These are phyloP conservation scores for Pleurotus pulmonarius DNA, from an alignment of 768 basidiomycete genomes.

Conservation along the genomic window DNA sequence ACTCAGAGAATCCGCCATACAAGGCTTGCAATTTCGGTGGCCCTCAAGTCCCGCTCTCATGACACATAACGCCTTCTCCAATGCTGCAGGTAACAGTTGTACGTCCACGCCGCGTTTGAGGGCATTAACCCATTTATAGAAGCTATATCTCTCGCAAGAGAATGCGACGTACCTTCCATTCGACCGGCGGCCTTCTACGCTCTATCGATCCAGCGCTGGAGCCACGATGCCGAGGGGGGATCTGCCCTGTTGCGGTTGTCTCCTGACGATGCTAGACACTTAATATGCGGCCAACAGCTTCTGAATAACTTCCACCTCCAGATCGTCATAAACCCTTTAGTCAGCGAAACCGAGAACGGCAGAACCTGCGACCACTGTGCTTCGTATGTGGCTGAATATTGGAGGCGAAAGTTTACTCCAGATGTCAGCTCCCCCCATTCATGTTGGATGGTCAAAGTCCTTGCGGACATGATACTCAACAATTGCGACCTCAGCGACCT, in stretches of 20 bases:
- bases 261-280: constrained; percentile 22
- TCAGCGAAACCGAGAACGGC: background rate
- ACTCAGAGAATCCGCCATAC: constrained; percentile 21
- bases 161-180: constrained; percentile 29
- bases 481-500: background rate
- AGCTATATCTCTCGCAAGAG: constrained; percentile 29
- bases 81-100: constrained; percentile 24
- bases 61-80: constrained; percentile 21
- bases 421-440: background rate
- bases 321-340: constrained; percentile 12
- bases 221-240: constrained; percentile 21
- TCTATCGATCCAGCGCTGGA: constrained; percentile 27
- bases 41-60: constrained; percentile 22
- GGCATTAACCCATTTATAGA: constrained; percentile 15
- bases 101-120: background rate
- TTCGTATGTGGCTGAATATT: background rate
- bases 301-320: constrained; percentile 20
- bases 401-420: constrained; percentile 1
- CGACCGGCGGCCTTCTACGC: constrained; percentile 38
- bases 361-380: background rate
- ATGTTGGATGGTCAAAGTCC: constrained; percentile 3
- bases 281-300: constrained; percentile 27
- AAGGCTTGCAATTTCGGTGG: constrained; percentile 23
- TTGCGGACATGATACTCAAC: background rate
- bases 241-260: constrained; percentile 24